These are phyloP conservation scores for Talaromyces amestolkiae DNA, from an alignment of 2,329 filamentous ascomycete species.

Conservation along the genomic window DNA sequence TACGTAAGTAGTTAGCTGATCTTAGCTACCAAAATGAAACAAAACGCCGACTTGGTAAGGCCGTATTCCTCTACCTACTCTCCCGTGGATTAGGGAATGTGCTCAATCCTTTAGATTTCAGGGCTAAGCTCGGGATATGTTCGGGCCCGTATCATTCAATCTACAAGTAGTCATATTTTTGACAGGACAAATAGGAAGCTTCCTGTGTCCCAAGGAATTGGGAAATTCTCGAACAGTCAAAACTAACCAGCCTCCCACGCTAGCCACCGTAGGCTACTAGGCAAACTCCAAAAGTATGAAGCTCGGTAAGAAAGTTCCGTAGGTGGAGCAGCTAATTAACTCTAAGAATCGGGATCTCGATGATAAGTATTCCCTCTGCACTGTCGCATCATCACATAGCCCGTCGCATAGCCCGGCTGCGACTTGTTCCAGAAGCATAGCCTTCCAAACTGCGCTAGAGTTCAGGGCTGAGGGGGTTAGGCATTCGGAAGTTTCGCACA, in stretches of 20 bases:
- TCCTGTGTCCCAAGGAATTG: not conserved
- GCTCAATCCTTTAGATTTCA: not conserved
- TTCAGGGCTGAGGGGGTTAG: too few species aligned
- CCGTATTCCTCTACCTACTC: not conserved
- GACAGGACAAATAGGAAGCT: not conserved
- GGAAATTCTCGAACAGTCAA: too few species aligned
- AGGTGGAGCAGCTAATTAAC: not conserved
- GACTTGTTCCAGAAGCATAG: not conserved
- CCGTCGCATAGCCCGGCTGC: not conserved
- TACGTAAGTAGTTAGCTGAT: too few species aligned
- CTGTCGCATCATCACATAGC: too few species aligned
- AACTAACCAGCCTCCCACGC: not conserved
- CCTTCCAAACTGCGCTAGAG: not conserved
- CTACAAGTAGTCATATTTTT: not conserved
- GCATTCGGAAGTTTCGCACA: not conserved
- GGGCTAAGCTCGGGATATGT: not conserved
- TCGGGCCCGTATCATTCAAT: not conserved
- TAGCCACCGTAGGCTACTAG: not conserved
- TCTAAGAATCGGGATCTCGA: not conserved
- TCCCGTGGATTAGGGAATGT: not conserved
- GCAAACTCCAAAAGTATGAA: not conserved
- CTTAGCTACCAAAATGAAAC: not conserved
- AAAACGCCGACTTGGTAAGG: not conserved
- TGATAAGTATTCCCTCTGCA: not conserved
- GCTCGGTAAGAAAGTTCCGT: slow-evolving; percentile 2